phyloP scores from a whole-genome alignment of 768 basidiomycete genomes.

The Kondoa malvinella region DNA sequence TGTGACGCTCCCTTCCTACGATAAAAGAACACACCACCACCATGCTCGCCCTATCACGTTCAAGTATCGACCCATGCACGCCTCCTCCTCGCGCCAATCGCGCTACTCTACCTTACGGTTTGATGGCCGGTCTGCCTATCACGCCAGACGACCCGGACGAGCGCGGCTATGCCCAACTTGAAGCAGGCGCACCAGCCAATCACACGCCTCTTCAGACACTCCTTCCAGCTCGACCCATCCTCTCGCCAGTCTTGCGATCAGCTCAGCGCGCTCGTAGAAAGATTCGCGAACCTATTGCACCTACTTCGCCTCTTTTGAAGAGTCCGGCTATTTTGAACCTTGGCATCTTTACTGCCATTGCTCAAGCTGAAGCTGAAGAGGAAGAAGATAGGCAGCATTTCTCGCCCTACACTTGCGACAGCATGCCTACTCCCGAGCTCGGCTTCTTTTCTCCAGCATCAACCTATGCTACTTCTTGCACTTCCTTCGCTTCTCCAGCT shows the following conservation, averaged over 20 bases:
- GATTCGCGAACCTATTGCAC: neutral
- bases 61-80: neutral
- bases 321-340: neutral
- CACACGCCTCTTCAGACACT: neutral
- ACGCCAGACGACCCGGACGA: neutral
- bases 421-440: neutral
- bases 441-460: neutral
- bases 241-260: neutral
- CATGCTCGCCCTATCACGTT: neutral
- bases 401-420: neutral
- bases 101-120: neutral
- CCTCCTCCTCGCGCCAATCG: neutral
- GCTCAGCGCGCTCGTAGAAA: neutral
- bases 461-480: neutral
- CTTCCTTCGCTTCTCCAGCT: neutral
- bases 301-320: neutral
- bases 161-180: neutral
- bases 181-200: neutral
- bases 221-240: neutral
- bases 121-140: neutral
- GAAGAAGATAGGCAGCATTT: neutral
- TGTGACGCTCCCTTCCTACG: neutral
- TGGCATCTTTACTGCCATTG: neutral
- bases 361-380: neutral
- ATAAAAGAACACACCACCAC: neutral